Base-by-base conservation (phyloP, 139 green algal species). In the Chlamydomonas sp. region DNA sequence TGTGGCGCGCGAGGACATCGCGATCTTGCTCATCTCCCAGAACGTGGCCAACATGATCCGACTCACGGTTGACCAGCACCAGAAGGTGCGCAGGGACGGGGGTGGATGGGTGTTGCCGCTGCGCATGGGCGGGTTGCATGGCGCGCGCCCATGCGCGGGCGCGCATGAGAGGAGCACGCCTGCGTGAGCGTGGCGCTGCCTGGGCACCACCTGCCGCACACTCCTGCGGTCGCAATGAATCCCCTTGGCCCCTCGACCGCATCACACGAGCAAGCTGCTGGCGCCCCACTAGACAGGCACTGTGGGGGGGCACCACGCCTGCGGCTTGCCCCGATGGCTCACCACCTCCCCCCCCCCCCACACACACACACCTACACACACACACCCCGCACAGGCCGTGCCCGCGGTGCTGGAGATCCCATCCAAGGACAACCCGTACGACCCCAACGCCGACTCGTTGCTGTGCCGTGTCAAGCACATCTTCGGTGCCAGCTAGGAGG, bases 391-490 rank as follows among this genome's bases (percentile, higher is more conserved):
- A 69, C 83, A 90, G 85, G 69, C 91, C 2, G 83, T 96, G 13
- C 93, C 95, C 2, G 91, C 95, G 8, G 83, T 99, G 3, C 77
- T 99, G 60, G 95, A 99, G 77, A 96, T 99, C 34, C 91, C 91
- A 29, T 87, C 76, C 71, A 95, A 96, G 73, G 95, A 99, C 48
- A 80, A 87, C 30, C 95, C 95, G 0, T 99, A 99, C 70, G 92
- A 98, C 70, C 91, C 95, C 3, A 88, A 63, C 35, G 84, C 97
- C 63, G 95, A 99, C 76, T 95, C 88, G 1, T 82, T 99, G 10
- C 74, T 99, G 35, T 77, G 68, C 22, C 78, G 95, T 0, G 95
- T 98, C 2, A 89, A 94, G 76, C 85, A 90, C 77, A 90, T 99
- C 79, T 86, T 98, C 70, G 92, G 89, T 13, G 31, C 54, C 16